Evolutionary conservation across 441 rosid genomes (phyloP).

Genomic region (Populus trichocarpa): DNA sequence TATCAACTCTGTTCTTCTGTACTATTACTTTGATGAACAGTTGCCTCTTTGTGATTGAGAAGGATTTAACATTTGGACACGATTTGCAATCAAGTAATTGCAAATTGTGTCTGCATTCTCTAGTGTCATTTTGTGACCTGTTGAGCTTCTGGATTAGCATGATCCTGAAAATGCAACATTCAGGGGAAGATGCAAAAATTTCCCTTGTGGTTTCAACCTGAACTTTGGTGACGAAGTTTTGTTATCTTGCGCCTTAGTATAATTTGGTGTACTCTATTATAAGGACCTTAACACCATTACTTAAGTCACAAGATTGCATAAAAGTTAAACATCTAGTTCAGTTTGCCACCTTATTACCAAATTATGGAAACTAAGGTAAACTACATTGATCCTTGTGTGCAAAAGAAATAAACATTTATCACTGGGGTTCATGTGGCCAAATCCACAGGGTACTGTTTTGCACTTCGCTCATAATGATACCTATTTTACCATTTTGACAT

Average conservation of each 20-base stretch:
- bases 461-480: neutral
- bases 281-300: neutral
- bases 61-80: neutral
- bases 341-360: neutral
- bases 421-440: neutral
- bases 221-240: neutral
- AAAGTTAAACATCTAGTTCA: neutral
- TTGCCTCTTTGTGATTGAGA: neutral
- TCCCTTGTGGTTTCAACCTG: neutral
- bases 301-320: neutral
- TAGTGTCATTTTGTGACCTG: neutral
- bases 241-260: neutral
- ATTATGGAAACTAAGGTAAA: neutral
- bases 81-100: neutral
- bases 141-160: neutral
- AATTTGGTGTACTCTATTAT: neutral
- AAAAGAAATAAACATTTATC: neutral
- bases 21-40: neutral
- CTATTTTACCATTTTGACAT: neutral
- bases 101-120: neutral
- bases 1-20: slow-evolving; percentile 4
- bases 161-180: neutral
- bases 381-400: neutral
- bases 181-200: neutral
- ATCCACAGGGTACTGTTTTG: neutral